Evolutionary conservation across 2,329 filamentous ascomycete genomes (phyloP).

Genomic region (Thyridium curvatum): DNA sequence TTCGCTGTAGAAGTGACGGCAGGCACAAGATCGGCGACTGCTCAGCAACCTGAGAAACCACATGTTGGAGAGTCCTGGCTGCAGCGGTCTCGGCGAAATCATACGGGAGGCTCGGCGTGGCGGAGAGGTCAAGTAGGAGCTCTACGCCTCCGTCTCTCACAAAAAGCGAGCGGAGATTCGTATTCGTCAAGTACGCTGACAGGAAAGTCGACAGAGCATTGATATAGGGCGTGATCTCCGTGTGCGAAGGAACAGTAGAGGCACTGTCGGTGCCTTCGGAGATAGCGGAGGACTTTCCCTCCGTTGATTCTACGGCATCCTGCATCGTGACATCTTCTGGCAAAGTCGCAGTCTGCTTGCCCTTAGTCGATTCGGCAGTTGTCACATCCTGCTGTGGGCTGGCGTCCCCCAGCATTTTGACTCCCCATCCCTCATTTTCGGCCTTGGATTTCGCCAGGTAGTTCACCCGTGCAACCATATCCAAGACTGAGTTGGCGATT

Average conservation of each 20-base stretch:
- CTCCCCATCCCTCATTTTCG: conserved; percentile 63
- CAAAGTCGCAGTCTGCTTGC: conserved; percentile 28
- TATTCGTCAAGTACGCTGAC: conserved; percentile 65
- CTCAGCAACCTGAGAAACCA: conserved; percentile 75
- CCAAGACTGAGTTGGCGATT: conserved; percentile 78
- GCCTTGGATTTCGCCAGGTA: conserved; percentile 68
- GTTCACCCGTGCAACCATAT: conserved; percentile 80
- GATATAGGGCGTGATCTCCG: conserved; percentile 61
- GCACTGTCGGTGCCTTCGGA: conserved; percentile 11
- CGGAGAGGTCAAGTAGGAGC: conserved; percentile 75
- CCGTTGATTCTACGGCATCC: conserved; percentile 32
- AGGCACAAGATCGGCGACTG: conserved; percentile 73
- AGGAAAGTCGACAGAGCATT: conserved; percentile 74
- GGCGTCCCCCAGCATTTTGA: conserved; percentile 67
- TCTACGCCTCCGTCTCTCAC: conserved; percentile 77
- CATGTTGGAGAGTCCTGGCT: conserved; percentile 63
- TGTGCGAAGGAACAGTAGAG: conserved; percentile 13
- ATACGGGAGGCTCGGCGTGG: conserved; percentile 72
- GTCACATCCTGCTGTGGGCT: conserved; percentile 30
- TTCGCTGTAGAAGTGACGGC: conserved; percentile 71
- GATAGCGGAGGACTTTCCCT: conserved; percentile 15
- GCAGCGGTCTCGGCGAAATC: conserved; percentile 63
- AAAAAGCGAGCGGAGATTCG: conserved; percentile 65
- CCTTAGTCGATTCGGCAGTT: conserved; percentile 21
- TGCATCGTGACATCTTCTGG: conserved; percentile 60